Base-by-base conservation (phyloP, 1,284 basidiomycete genomes). In the Fomitopsis pinicola region DNA sequence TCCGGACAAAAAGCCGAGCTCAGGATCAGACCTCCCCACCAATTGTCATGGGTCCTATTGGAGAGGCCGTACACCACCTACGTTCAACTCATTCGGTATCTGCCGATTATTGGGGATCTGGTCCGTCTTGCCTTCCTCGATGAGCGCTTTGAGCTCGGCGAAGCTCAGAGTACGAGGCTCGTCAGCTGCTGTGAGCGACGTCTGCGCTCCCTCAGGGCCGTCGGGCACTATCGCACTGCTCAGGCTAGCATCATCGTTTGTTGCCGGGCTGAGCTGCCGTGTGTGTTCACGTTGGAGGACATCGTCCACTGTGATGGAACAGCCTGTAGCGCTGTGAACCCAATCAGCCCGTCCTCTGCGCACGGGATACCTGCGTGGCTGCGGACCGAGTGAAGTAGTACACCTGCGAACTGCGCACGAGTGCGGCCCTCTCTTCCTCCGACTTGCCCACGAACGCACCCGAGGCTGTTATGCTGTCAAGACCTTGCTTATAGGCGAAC, bases 81-180 rank as follows among this genome's bases (percentile, higher is more conserved):
- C 89, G 72, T 86, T 88, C 38, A 91, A 67, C 2, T 73, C 75
- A 38, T 86, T 78, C 0, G 87, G 83, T 55, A 92, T 89, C 48
- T 78, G 62, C 63, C 86, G 88, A 70, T 91, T 92, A 67, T 92
- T 89, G 1, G 90, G 90, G 35, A 92, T 90, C 69, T 86, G 75
- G 66, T 89, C 87, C 2, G 84, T 82, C 64, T 80, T 83, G 30
- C 88, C 88, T 38, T 86, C 78, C 67, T 89, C 83, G 62, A 92
- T 89, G 60, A 92, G 76, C 46, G 78, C 78, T 66, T 88, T 83
- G 54, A 92, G 75, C 71, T 92, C 85, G 1, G 82, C 77, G 66
- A 92, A 87, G 0, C 84, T 83, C 59, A 91, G 74, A 12, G 77
- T 74, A 17, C 74, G 78, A 10, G 76, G 70, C 63, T 82, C 42